Base-by-base conservation (phyloP, 2,329 filamentous ascomycete genomes). In the Karstenula rhodostoma region DNA sequence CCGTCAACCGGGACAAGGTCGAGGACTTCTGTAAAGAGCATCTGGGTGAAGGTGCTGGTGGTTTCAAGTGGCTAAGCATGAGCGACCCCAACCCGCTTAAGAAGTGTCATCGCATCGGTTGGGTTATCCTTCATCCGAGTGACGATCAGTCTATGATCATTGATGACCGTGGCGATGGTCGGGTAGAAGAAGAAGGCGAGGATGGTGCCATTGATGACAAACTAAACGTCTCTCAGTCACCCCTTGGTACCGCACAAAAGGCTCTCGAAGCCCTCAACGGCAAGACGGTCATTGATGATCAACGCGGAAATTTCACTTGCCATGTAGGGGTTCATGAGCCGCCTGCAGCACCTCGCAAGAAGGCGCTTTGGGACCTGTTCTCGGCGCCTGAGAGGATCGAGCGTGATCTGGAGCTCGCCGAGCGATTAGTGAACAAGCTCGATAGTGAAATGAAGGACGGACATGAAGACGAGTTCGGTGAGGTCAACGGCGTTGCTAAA, bases 1-100 rank as follows among this genome's bases (percentile, higher is more conserved):
- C 96, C 60, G 95, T 99, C 64, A 97, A 93, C 72, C 91, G 95
- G 42, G 89, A 91, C 52, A 98, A 97, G 72, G 87, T 99, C 22
- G 95, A 99, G 78, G 89, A 89, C 2, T 97, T 98, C 72, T 97
- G 94, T 79, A 95, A 93, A 74, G 94, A 97, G 77, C 91, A 97
- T 75, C 86, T 98, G 4, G 94, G 94, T 15, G 94, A 97, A 71
- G 90, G 89, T 49, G 90, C 95, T 65, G 94, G 94, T 55, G 94
- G 94, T 2, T 97, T 95, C 82, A 96, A 94, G 75, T 98, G 94
- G 89, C 84, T 99, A 5, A 98, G 94, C 35, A 85, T 99, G 52
- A 97, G 94, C 67, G 95, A 99, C 71, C 95, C 95, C 0, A 99
- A 99, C 73, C 95, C 95, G 1, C 90, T 93, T 72, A 99, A 99